These are phyloP conservation scores for Coccinonectria pachysandricola DNA, from an alignment of 2,329 filamentous ascomycete genomes.

Conservation along the genomic window DNA sequence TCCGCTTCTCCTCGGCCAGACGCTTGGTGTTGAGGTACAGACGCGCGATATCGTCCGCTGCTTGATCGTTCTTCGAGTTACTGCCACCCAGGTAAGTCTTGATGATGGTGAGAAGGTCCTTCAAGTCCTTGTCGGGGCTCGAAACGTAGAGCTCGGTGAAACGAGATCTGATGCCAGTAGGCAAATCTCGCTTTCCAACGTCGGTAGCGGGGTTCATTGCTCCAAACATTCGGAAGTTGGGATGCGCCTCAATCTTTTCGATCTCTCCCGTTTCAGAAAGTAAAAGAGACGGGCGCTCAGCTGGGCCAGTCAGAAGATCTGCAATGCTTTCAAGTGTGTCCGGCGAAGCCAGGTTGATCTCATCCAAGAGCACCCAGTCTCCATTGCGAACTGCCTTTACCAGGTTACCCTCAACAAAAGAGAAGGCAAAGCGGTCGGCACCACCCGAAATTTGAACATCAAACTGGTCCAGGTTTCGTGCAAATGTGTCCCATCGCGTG, in stretches of 20 bases:
- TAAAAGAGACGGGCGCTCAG: constrained; percentile 68
- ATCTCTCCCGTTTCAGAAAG: constrained; percentile 91
- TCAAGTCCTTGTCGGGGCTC: constrained; percentile 76
- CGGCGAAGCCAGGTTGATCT: constrained; percentile 91
- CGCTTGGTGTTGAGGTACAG: constrained; percentile 83
- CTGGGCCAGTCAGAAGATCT: constrained; percentile 69
- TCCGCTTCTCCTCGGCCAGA: constrained; percentile 66
- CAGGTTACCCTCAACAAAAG: constrained; percentile 91
- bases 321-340: constrained; percentile 92
- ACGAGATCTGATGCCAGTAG: constrained; percentile 74
- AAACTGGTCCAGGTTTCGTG: constrained; percentile 63
- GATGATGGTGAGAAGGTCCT: constrained; percentile 80
- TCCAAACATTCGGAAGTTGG: constrained; percentile 90
- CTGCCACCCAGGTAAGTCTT: constrained; percentile 73
- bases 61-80: constrained; percentile 60
- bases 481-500: constrained; percentile 72
- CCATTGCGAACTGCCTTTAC: constrained; percentile 93
- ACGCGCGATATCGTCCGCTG: constrained; percentile 69
- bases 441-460: constrained; percentile 68
- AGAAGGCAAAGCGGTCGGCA: constrained; percentile 75
- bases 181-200: constrained; percentile 89
- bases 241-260: constrained; percentile 79
- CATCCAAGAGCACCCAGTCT: constrained; percentile 93
- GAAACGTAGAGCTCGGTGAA: constrained; percentile 96
- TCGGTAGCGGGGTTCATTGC: constrained; percentile 99